Base-by-base conservation (phyloP, 1,284 basidiomycete genomes). In the Tilletia caries region DNA sequence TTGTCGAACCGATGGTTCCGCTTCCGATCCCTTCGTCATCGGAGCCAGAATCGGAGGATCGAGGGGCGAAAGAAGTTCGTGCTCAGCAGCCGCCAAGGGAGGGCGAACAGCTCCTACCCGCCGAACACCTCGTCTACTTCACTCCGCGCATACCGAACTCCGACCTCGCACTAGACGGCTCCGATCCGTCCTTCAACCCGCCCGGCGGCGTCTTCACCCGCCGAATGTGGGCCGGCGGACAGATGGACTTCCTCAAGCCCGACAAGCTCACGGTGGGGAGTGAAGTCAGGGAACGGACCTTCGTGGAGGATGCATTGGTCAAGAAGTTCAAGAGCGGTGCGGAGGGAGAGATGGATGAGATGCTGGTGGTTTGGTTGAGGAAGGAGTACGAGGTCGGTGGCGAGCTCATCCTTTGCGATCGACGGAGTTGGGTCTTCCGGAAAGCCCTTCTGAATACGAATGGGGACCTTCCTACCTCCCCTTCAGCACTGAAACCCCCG, bases 171-270 rank as follows among this genome's bases (percentile, higher is more conserved):
- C 2, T 5, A 5, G 70, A 71, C 50, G 70, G 70, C 23, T 68
- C 67, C 18, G 70, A 71, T 37, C 62, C 71, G n/a, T 37, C 67
- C 10, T 70, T 70, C 65, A 70, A 70, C 48, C 69, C 69, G 23
- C 67, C 69, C 18, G 68, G 68, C 15, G 60, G 32, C 3, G 8
- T 50, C n/a, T 71, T 71, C 44, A 65, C 68, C 5, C 58, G 70
- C 3, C 50, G 70, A 41, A 68, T 68, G 67, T 71, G 70, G 70
- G 70, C 70, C 29, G 70, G 70, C 41, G 70, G 70, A 13, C 15
- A 65, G 50, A 69, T 71, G 70, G n/a, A 8, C 25, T 71, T 48
- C 32, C 12, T 27, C 32, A 43, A 33, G 66, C 65, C 52, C 37
- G 27, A 37, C 2, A 20, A 20, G 32, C 32, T 37, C 8, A 25